phyloP scores from a whole-genome alignment of 176 grass and related monocot genomes.

The Oryza glumipatula region DNA sequence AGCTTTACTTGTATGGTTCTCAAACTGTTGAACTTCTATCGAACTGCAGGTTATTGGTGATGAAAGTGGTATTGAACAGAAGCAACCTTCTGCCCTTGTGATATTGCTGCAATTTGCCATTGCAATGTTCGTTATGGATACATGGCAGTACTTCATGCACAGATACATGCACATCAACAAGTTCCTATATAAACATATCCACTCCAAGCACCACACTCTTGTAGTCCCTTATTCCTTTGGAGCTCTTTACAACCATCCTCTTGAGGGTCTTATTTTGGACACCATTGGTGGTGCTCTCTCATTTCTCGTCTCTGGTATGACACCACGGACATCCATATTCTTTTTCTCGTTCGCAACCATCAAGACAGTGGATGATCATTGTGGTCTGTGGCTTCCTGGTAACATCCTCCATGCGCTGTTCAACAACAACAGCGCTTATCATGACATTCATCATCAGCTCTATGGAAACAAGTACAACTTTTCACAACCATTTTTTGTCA shows the following conservation, averaged over 20 bases:
- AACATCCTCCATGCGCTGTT: conserved; percentile 71
- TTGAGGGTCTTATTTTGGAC: conserved; percentile 85
- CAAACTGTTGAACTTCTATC: conserved; percentile 30
- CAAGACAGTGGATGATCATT: conserved; percentile 88
- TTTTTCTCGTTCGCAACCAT: conserved; percentile 89
- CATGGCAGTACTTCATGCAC: conserved; percentile 97
- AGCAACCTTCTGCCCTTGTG: conserved; percentile 54
- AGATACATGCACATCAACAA: conserved; percentile 91
- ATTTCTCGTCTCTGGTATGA: conserved; percentile 81
- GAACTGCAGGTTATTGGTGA: conserved; percentile 67
- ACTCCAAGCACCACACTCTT: conserved; percentile 82
- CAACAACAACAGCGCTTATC: conserved; percentile 78
- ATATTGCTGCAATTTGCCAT: conserved; percentile 60
- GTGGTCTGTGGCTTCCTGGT: conserved; percentile 79
- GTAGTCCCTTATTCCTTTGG: conserved; percentile 87
- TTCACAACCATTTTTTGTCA: conserved; percentile 81
- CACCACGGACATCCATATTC: conserved; percentile 69
- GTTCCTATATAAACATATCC: conserved; percentile 81
- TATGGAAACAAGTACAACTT: conserved; percentile 87
- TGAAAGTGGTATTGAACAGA: conserved; percentile 48
- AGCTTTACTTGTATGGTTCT: conserved; percentile 12
- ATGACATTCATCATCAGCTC: conserved; percentile 84
- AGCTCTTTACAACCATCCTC: conserved; percentile 87
- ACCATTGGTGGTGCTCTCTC: conserved; percentile 80
- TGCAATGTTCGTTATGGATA: conserved; percentile 84